Percentiles rank a stretch among this genome's conserved stretches.
These are phyloP conservation scores for Wickerhamomyces sp. DNA, from an alignment of 1,139 yeast species.

Conservation along the genomic window DNA sequence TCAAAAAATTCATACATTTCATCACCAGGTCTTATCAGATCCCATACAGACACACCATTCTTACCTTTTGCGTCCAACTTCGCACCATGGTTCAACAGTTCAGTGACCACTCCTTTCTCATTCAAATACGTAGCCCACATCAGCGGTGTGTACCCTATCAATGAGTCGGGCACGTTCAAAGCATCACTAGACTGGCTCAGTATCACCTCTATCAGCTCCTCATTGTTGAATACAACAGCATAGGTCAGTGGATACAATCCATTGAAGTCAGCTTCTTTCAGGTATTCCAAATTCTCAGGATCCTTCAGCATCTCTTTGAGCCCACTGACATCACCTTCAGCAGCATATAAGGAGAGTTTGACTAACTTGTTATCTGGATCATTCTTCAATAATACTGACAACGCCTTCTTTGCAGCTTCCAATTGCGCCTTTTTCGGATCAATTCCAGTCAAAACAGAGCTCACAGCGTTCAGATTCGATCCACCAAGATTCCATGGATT, in stretches of 20 bases:
- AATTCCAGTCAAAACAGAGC: slow-evolving; percentile 18
- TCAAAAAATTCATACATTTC: slow-evolving; percentile 34
- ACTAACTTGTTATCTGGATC: slow-evolving; percentile 27
- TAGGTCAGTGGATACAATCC: slow-evolving; percentile 50
- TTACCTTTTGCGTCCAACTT: slow-evolving; percentile 31
- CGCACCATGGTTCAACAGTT: slow-evolving; percentile 35
- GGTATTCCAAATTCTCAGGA: slow-evolving; percentile 30
- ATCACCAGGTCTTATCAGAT: slow-evolving; percentile 34
- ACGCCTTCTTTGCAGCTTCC: slow-evolving; percentile 43
- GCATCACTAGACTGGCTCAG: slow-evolving; percentile 11
- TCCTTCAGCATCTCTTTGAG: slow-evolving; percentile 17
- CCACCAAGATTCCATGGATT: slow-evolving; percentile 20
- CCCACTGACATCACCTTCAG: slow-evolving; percentile 47
- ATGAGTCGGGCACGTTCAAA: slow-evolving; percentile 32
- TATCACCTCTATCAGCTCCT: slow-evolving; percentile 29
- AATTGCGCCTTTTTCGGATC: slow-evolving; percentile 42
- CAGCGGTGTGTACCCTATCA: slow-evolving; percentile 40
- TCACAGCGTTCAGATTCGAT: slow-evolving; percentile 6
- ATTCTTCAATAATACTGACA: slow-evolving; percentile 24
- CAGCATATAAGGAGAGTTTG: slow-evolving; percentile 41
- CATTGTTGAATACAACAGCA: slow-evolving; percentile 47
- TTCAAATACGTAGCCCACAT: slow-evolving; percentile 45
- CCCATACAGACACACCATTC: slow-evolving; percentile 34
- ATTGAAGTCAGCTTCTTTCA: slow-evolving; percentile 31
- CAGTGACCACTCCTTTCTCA: slow-evolving; percentile 30